Percentiles rank a stretch among this genome's conserved stretches.
These are phyloP conservation scores for Triticum monococcum DNA, from an alignment of 176 grass and related monocot species.

Conservation along the genomic window DNA sequence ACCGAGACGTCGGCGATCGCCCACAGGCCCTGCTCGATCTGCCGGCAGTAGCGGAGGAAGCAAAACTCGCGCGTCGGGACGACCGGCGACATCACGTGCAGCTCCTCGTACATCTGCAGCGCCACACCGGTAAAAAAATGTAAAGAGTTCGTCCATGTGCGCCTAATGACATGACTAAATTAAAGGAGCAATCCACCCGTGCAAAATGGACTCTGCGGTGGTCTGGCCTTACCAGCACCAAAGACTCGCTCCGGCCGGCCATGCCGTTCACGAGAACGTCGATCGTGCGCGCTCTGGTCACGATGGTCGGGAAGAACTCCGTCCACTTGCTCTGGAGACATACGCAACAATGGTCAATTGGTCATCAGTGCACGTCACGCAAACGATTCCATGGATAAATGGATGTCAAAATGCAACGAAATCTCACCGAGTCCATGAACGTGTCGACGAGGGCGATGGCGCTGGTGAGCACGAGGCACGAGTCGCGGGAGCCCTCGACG, in stretches of 20 bases:
- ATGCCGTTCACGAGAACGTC: slow-evolving; percentile 78
- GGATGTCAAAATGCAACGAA: not conserved
- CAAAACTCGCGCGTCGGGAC: slow-evolving; percentile 78
- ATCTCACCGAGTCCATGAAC: slow-evolving; percentile 78
- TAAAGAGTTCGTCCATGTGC: no score
- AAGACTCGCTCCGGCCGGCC: slow-evolving; percentile 65
- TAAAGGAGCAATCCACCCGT: not conserved
- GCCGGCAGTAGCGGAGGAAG: slow-evolving; percentile 87
- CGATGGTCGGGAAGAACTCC: slow-evolving; percentile 75
- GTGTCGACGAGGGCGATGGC: slow-evolving; percentile 63
- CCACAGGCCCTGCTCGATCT: slow-evolving; percentile 83
- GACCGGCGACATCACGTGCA: slow-evolving; percentile 79
- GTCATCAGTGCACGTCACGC: not conserved
- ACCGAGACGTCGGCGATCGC: slow-evolving; percentile 81
- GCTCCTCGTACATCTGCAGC: slow-evolving; percentile 81
- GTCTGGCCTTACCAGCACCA: slow-evolving; percentile 57
- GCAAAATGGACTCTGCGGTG: not conserved
- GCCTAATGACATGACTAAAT: not conserved
- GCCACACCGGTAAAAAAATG: not conserved
- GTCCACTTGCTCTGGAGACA: slow-evolving; percentile 60
- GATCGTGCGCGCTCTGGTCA: slow-evolving; percentile 65
- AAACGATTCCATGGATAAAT: not conserved
- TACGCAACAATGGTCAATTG: not conserved
- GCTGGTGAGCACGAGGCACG: slow-evolving; percentile 59
- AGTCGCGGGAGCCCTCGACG: slow-evolving; percentile 74